These are phyloP conservation scores for Psilocybe cubensis DNA, from an alignment of 768 basidiomycete species.

Conservation along the genomic window DNA sequence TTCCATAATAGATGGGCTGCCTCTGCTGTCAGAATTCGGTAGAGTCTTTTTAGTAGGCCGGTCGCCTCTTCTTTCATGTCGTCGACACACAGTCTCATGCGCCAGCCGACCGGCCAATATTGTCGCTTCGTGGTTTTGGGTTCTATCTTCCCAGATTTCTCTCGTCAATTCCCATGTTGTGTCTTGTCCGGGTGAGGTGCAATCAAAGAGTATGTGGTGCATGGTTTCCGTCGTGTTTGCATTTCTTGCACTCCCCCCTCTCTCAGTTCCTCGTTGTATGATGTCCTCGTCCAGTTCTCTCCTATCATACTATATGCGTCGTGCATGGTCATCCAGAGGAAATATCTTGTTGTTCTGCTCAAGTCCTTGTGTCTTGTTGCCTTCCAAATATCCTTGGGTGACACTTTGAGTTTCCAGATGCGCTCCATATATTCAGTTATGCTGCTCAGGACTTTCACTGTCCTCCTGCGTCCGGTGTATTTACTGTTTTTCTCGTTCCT, in stretches of 20 bases:
- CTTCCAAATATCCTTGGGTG: slow-evolving; percentile 9
- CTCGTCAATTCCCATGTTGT: slow-evolving; percentile 11
- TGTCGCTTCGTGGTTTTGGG: neutral
- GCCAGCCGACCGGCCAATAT: neutral
- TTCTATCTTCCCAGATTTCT: slow-evolving; percentile 9
- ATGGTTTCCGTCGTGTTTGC: slow-evolving; percentile 15
- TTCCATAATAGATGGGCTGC: slow-evolving; percentile 4
- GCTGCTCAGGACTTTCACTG: neutral
- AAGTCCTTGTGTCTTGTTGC: slow-evolving; percentile 4
- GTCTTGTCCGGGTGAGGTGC: neutral
- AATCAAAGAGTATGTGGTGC: slow-evolving; percentile 17
- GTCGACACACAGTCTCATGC: neutral
- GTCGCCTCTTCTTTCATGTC: neutral
- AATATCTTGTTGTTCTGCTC: slow-evolving; percentile 10
- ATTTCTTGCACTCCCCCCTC: slow-evolving; percentile 8
- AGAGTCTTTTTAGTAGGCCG: neutral
- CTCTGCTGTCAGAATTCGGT: slow-evolving; percentile 8
- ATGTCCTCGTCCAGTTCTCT: neutral
- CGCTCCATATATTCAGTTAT: neutral
- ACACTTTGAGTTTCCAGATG: neutral
- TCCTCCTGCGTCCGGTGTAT: neutral
- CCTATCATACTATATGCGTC: slow-evolving; percentile 17
- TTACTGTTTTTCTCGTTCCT: too few species aligned
- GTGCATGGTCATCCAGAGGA: slow-evolving; percentile 22
- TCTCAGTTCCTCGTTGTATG: slow-evolving; percentile 3